Evolutionary conservation across 2,329 filamentous ascomycete genomes (phyloP), one percentile per base, ranked within the genome.

Genomic region (Metarhizium sp.): DNA sequence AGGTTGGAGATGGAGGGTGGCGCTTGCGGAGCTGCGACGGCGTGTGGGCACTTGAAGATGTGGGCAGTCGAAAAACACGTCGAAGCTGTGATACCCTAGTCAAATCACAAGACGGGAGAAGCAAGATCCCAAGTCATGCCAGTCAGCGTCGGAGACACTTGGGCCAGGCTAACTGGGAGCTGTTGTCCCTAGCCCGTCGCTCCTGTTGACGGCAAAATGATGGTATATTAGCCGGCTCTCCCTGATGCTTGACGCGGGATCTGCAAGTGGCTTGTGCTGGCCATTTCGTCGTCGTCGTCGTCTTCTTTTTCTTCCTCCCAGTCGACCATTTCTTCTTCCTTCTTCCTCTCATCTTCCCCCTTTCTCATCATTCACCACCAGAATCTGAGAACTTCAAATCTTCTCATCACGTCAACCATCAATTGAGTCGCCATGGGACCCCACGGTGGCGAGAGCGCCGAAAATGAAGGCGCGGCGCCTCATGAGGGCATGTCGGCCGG

Each of bases 401-500:
- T 11, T 34, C 7, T 34, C 32, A 34, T 34, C 25, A 11, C 32
- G 8, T 8, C 32, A 34, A 34, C 32, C 32, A 11, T 34, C 32
- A 34, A 34, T 7, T 6, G 45, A 48, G 20, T 11, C 45, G 20
- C 10, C 5, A 59, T 59, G 59, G 55, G 46, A n/a, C 54, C 56
- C 42, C 54, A 54, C 45, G 52, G 52, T 8, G 63, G 67, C 55
- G 65, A 64, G 32, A 64, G 63, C 46, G 71, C 70, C 56, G 61
- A 71, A 38, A 30, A 50, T 46, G 51, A 43, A 25, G 53, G 47
- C 50, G 55, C 53, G 32, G 69, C 76, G 53, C 73, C 75, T 47
- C 71, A 78, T 58, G 71, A 78, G 60, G 73, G 73, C 70, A 80
- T 79, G 77, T 71, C 74, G n/a, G 59, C 63, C 1, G 63, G 71